These are phyloP conservation scores for Schwanniomyces vanrijiae DNA, from an alignment of 805 yeast genomes.

Conservation along the genomic window DNA sequence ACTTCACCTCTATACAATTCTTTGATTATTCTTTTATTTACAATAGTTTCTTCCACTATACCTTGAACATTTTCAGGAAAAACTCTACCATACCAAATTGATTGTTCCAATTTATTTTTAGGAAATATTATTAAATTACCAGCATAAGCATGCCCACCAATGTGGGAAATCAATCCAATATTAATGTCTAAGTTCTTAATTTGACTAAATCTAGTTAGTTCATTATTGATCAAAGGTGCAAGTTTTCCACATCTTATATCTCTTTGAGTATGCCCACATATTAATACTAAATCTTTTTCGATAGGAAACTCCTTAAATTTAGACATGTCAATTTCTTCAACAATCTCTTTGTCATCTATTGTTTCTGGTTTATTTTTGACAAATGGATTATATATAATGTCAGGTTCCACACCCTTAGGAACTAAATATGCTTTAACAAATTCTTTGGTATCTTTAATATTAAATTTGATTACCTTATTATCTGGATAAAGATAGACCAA, in stretches of 20 bases:
- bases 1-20: slow-evolving; percentile 55
- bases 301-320: slow-evolving; percentile 11
- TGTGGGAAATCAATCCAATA: slow-evolving; percentile 66
- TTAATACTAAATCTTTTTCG: slow-evolving; percentile 39
- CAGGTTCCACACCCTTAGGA: slow-evolving; percentile 26
- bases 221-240: slow-evolving; percentile 58
- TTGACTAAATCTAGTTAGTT: slow-evolving; percentile 46
- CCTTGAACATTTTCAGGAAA: slow-evolving; percentile 66
- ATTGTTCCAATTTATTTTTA: slow-evolving; percentile 36
- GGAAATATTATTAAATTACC: slow-evolving; percentile 69
- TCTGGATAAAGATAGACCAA: slow-evolving; percentile 58
- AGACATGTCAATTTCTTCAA: background rate
- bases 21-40: slow-evolving; percentile 48
- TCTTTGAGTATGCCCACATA: slow-evolving; percentile 67
- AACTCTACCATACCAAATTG: slow-evolving; percentile 79
- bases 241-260: slow-evolving; percentile 66
- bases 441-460: slow-evolving; percentile 20
- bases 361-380: background rate
- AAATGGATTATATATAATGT: slow-evolving; percentile 26
- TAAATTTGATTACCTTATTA: slow-evolving; percentile 38
- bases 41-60: slow-evolving; percentile 55
- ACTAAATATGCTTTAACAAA: slow-evolving; percentile 44
- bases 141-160: slow-evolving; percentile 87
- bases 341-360: background rate
- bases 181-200: slow-evolving; percentile 29